Base-by-base conservation (phyloP, 148 eudicot species). In the Persicaria maculosa region DNA sequence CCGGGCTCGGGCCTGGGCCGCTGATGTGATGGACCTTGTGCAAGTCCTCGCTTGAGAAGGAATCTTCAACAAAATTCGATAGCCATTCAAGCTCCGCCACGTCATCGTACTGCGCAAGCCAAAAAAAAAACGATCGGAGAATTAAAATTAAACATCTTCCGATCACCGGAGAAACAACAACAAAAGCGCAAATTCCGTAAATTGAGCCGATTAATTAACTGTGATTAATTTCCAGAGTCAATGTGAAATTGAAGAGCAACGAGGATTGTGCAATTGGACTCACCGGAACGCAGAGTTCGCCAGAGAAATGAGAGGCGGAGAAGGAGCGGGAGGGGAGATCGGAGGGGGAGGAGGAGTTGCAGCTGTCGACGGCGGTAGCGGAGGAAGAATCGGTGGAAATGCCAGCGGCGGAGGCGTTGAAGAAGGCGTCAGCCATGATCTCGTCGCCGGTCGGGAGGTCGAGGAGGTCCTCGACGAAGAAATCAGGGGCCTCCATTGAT, bases 211-310 rank as follows among this genome's bases (percentile, higher is more conserved):
- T 25, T 19, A 3, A 7, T 31, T 31, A 1, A 1, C 40, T 31
- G 40, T 31, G 40, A 31, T 31, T 31, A 31, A 31, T 31, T 31
- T 31, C 40, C 1, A n/a, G 12, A 52, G 46, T 19, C n/a, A 14
- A 59, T 25, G 36, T n/a, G 75, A n/a, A n/a, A n/a, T n/a, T n/a
- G n/a, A n/a, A n/a, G n/a, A n/a, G n/a, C n/a, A n/a, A 61, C 43
- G 31, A 43, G 14, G 76, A 59, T 77, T 87, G 17, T 17, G 62
- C 1, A 4, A 8, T 44, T 58, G 40, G 40, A 45, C 73, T 46
- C 47, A 96, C 99, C 94, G 97, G 99, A 89, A 92, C 88, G 71
- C 90, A 90, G 48, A 92, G 90, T 72, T 92, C 97, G 77, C 86
- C 83, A 47, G 96, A 79, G 79, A 92, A 87, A 22, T 92, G 93